Evolutionary conservation across 192 early-diverging fungal genomes (phyloP).

Genomic region (Backusella tuberculispora): DNA sequence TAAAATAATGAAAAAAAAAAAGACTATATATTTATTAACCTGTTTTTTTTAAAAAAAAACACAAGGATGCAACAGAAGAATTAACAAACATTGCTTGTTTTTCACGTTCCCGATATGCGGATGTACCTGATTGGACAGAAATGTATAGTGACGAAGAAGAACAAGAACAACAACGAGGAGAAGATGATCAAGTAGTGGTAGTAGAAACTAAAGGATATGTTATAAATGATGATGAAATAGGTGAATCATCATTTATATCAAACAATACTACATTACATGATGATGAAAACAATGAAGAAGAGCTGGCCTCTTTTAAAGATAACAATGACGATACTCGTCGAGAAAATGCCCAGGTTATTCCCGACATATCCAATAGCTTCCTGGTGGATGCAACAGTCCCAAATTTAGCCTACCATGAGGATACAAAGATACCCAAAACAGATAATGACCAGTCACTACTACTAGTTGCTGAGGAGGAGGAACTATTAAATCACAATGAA

Average conservation of each 20-base stretch:
- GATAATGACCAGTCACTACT: background rate
- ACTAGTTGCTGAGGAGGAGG: background rate
- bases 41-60: background rate
- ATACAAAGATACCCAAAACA: slow-evolving; percentile 13
- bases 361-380: too few relatives aligned
- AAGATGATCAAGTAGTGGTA: too few relatives aligned
- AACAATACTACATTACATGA: slow-evolving; percentile 6
- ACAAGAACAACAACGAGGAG: background rate
- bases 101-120: slow-evolving; percentile 9
- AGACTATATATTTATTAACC: background rate
- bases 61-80: background rate
- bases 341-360: too few relatives aligned
- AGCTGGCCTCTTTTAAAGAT: slow-evolving; percentile 12
- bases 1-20: background rate
- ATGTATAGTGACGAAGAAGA: slow-evolving; percentile 21
- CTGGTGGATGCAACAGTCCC: too few relatives aligned
- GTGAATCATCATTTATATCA: background rate
- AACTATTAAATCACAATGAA: background rate
- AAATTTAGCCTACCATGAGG: background rate
- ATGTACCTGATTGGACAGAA: slow-evolving; percentile 34
- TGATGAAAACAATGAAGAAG: slow-evolving; percentile 3
- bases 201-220: background rate
- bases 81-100: background rate
- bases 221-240: background rate
- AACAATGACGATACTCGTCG: too few relatives aligned